phyloP scores from a whole-genome alignment of 2,329 filamentous ascomycete species.

The Monosporascus sp. region DNA sequence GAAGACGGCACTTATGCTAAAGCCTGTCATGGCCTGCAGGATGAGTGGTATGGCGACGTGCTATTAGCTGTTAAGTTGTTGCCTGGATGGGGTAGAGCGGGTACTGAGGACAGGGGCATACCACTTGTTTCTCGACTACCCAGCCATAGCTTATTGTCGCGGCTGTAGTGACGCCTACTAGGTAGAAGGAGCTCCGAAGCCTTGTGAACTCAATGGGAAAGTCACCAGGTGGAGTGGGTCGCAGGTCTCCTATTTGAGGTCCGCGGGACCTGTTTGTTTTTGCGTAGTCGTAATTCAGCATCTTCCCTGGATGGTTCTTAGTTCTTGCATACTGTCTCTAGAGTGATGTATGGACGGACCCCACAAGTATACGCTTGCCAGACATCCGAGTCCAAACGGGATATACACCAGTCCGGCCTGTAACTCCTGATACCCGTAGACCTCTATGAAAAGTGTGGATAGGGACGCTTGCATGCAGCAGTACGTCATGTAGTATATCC shows the following conservation, averaged over 20 bases:
- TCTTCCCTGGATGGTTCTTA: constrained; percentile 2
- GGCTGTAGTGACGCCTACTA: constrained; percentile 1
- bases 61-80: background rate
- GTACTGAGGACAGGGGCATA: no score
- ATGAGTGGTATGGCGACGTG: constrained; percentile 6
- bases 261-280: constrained; percentile 1
- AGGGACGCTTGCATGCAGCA: constrained; percentile 17
- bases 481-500: constrained; percentile 18
- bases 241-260: background rate
- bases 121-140: constrained; percentile 7
- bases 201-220: constrained; percentile 12
- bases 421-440: constrained; percentile 14
- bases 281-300: constrained; percentile 8
- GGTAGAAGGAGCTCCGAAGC: constrained; percentile 5
- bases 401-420: constrained; percentile 16
- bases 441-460: constrained; percentile 14
- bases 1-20: constrained; percentile 9
- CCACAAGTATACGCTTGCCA: constrained; percentile 13
- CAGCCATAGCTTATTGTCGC: constrained; percentile 10
- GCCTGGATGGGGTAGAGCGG: no score
- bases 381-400: constrained; percentile 11
- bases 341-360: constrained; percentile 1
- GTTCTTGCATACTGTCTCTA: background rate
- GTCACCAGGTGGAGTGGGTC: background rate
- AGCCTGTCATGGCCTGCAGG: constrained; percentile 10